These are phyloP conservation scores for Calonectria pteridis DNA, from an alignment of 2,329 filamentous ascomycete species.

Conservation along the genomic window DNA sequence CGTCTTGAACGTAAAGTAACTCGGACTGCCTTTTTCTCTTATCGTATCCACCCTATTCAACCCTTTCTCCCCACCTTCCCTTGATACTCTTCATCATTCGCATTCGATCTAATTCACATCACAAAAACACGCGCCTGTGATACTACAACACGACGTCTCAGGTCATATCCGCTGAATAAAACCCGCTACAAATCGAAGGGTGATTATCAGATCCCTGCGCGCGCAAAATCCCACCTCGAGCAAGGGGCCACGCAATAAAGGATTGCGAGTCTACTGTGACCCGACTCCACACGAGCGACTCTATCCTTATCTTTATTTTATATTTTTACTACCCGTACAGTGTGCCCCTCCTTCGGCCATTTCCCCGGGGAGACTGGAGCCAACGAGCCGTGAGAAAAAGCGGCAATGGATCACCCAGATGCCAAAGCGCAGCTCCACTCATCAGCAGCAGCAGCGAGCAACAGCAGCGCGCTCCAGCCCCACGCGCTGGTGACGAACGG, in stretches of 20 bases:
- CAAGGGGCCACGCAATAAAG: not conserved
- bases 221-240: not conserved
- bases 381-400: not conserved
- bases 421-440: constrained; percentile 1
- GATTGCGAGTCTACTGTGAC: not conserved
- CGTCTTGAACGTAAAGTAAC: not conserved
- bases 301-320: constrained; percentile 15
- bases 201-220: not conserved
- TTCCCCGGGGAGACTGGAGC: not conserved
- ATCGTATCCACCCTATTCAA: not conserved
- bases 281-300: not conserved
- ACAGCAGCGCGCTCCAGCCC: not conserved
- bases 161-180: not conserved
- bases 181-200: not conserved
- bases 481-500: constrained; percentile 5
- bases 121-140: not conserved
- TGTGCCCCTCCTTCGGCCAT: not conserved
- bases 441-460: not conserved
- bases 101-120: not conserved
- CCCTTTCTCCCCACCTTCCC: not conserved
- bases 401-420: constrained; percentile 11
- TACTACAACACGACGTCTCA: not conserved
- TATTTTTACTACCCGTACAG: not conserved
- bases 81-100: not conserved
- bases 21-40: not conserved